Evolutionary conservation across 2,329 filamentous ascomycete species (phyloP).

Genomic region (Knufia petricola): DNA sequence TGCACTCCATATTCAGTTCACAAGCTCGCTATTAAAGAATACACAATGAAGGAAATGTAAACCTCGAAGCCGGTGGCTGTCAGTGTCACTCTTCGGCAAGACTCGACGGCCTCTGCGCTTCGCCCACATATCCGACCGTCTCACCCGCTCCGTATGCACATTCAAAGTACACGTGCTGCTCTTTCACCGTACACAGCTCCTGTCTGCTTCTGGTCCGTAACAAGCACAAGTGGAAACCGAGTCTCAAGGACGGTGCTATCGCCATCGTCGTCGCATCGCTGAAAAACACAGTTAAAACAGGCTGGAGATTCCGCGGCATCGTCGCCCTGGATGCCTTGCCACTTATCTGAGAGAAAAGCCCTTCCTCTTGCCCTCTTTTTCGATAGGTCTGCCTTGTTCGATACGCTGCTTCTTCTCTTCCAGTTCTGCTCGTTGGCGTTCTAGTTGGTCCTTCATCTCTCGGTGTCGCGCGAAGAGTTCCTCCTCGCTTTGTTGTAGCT

Average conservation of each 20-base stretch:
- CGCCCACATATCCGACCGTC: conserved; percentile 4
- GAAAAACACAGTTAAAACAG: no score
- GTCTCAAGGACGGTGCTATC: conserved; percentile 11
- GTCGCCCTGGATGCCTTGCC: conserved; percentile 11
- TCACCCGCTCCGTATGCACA: conserved; percentile 18
- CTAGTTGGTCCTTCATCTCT: conserved; percentile 99
- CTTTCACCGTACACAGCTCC: conserved; percentile 21
- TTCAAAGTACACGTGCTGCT: conserved; percentile 20
- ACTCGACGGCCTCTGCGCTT: background rate
- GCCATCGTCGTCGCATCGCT: conserved; percentile 25
- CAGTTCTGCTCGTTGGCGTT: conserved; percentile 85
- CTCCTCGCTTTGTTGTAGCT: conserved; percentile 98
- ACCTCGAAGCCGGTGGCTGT: conserved; percentile 10
- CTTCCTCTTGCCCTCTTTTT: conserved; percentile 98
- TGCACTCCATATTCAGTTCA: conserved; percentile 7
- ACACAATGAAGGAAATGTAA: conserved; percentile 18
- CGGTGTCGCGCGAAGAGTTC: conserved; percentile 95
- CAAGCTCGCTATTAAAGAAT: conserved; percentile 10
- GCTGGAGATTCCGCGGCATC: conserved; percentile 20
- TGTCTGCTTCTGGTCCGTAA: conserved; percentile 15
- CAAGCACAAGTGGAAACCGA: conserved; percentile 3
- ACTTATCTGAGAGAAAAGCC: conserved; percentile 93
- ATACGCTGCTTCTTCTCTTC: conserved; percentile 97
- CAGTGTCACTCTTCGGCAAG: background rate
- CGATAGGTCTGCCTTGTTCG: conserved; percentile 89